Percentiles rank a stretch among this genome's conserved stretches.
Evolutionary conservation across 176 grass and related monocot genomes (phyloP).

Genomic region (Phragmites australis): DNA sequence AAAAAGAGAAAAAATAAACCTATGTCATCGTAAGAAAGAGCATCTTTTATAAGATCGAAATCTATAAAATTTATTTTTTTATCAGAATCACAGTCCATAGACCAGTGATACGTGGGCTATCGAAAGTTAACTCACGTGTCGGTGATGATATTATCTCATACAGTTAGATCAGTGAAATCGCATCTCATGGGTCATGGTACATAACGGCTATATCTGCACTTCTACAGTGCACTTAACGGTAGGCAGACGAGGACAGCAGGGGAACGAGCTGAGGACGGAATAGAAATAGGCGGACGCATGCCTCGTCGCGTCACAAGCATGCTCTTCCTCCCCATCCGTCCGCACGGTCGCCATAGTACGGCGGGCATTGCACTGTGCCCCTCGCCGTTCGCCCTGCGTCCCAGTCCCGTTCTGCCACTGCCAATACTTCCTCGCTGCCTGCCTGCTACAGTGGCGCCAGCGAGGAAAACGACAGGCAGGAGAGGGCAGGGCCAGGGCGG

Average conservation of each 20-base stretch:
- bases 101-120: too few species aligned
- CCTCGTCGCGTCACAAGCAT: constrained; percentile 1
- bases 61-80: too few species aligned
- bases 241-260: background rate
- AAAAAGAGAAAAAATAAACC: too few species aligned
- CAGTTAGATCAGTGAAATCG: too few species aligned
- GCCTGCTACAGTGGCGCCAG: background rate
- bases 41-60: too few species aligned
- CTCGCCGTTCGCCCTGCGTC: background rate
- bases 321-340: background rate
- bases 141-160: too few species aligned
- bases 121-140: too few species aligned
- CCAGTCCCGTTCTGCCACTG: background rate
- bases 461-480: background rate
- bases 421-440: background rate
- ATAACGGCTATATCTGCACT: constrained; percentile 6
- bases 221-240: background rate
- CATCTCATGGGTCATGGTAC: background rate
- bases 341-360: too few species aligned
- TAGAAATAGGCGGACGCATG: background rate
- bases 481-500: background rate
- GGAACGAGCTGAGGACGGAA: background rate
- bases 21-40: too few species aligned
- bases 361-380: too few species aligned
- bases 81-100: background rate